Evolutionary conservation across 306 rosid genomes (phyloP).

Genomic region (Pyrus bretschneideri): DNA sequence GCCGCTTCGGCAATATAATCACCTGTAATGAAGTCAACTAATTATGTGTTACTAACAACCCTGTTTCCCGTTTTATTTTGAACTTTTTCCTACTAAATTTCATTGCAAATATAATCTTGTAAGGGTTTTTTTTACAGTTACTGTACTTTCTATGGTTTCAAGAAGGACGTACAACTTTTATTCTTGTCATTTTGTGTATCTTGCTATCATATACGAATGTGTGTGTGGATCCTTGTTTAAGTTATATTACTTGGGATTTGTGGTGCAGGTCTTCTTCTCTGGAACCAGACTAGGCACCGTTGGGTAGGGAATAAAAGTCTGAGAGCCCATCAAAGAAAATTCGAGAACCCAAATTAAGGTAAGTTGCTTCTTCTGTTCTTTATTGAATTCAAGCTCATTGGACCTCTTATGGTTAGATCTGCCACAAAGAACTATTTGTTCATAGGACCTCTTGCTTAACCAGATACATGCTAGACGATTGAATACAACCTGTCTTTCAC

Average conservation of each 20-base stretch:
- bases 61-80: neutral
- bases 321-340: conserved; percentile 40
- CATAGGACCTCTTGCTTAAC: neutral
- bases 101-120: neutral
- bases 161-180: neutral
- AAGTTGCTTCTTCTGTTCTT: conserved; percentile 8
- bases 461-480: neutral
- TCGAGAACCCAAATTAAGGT: conserved; percentile 84
- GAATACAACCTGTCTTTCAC: neutral
- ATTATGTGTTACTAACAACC: neutral
- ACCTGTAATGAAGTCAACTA: neutral
- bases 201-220: neutral
- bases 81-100: neutral
- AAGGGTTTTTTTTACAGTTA: neutral
- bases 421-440: neutral
- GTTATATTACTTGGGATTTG: conserved; percentile 3
- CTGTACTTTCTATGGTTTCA: neutral
- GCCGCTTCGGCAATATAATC: neutral
- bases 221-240: conserved; percentile 13
- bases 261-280: conserved; percentile 76
- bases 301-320: conserved; percentile 71
- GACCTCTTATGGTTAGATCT: neutral
- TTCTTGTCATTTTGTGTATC: neutral
- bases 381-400: neutral
- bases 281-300: conserved; percentile 83